A percentile compares a stretch with the other conserved stretches of the same genome.
These are phyloP conservation scores for Prasinococcaceae sp. DNA, from an alignment of 139 green algal species.

Conservation along the genomic window DNA sequence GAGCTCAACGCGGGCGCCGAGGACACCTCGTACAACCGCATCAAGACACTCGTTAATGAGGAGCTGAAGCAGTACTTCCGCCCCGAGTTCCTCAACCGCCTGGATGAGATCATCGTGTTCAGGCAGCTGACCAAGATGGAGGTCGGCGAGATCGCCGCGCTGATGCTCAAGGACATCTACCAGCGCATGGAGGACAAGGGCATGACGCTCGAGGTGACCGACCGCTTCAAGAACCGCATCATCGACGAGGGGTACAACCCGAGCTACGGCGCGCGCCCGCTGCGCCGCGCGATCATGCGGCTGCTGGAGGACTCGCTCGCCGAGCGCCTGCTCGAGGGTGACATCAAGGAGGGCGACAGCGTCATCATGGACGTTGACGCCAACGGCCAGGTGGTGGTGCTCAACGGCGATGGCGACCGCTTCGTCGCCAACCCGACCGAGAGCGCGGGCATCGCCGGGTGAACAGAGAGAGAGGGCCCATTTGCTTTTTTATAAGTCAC, in stretches of 20 bases:
- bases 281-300: constrained; percentile 95
- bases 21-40: constrained; percentile 72
- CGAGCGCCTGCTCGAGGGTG: constrained; percentile 78
- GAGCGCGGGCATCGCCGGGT: no score
- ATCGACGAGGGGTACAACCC: constrained; percentile 99
- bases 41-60: constrained; percentile 96
- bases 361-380: constrained; percentile 29
- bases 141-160: constrained; percentile 95
- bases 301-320: constrained; percentile 93
- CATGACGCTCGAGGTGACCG: constrained; percentile 52
- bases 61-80: constrained; percentile 99
- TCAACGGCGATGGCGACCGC: no score
- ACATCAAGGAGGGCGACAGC: constrained; percentile 63
- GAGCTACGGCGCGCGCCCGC: constrained; percentile 87
- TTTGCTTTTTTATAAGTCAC: no score
- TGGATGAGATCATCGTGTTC: constrained; percentile 99
- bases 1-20: constrained; percentile 46
- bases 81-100: constrained; percentile 94
- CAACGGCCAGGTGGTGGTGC: constrained; percentile 20
- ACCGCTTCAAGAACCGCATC: constrained; percentile 61
- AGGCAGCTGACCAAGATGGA: constrained; percentile 93
- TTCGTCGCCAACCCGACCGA: no score
- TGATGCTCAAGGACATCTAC: constrained; percentile 94
- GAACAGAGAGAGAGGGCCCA: no score
- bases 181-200: constrained; percentile 80